Evolutionary conservation across 257 asterid genomes (phyloP), one percentile per base, ranked within the genome.

Genomic region (Solanum dulcamara): DNA sequence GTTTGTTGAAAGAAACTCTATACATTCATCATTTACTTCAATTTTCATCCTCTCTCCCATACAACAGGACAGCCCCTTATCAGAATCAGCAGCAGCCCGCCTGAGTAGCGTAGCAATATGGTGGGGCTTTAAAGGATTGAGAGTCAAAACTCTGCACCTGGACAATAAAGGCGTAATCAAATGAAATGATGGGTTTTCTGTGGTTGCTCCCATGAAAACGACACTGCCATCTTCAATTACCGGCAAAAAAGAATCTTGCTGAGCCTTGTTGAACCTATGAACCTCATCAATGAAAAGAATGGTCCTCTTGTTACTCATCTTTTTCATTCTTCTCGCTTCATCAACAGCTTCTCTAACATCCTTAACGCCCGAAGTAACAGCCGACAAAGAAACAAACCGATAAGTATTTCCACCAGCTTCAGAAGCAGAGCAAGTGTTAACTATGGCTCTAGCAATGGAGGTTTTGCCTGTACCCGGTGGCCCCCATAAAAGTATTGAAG

Each of bases 381-480:
- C 99, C 44, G 97, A 95, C 28, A 95, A 81, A 12, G 93, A 90
- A 55, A 93, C 91, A 80, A 94, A 92, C 3, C 93, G 89, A 86
- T 92, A 90, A 44, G 71, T 37, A 57, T 85, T 24, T 26, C 4
- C 82, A 1, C n/a, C 85, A 51, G 50, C 28, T 40, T 60, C 32
- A 32, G 85, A 42, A 70, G 33, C n/a, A 37, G 84, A 48, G 37
- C 87, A 84, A 24, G 96, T 86, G 33, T 55, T 75, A 28, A 88
- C 94, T 18, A 95, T 92, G 83, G 99, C 95, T 72, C 81, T 90
- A 85, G 98, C 99, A 9, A 95, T 94, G 81, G 98, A 93, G 62
- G 98, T 95, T 86, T 95, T 95, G 9, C 99, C 99, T 2, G 96
- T 87, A 62, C 98, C 99, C 6, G 98, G 98, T 6, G 99, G 98